phyloP scores from a whole-genome alignment of 2,329 filamentous ascomycete species.

The Phaeosphaeriaceae sp. region DNA sequence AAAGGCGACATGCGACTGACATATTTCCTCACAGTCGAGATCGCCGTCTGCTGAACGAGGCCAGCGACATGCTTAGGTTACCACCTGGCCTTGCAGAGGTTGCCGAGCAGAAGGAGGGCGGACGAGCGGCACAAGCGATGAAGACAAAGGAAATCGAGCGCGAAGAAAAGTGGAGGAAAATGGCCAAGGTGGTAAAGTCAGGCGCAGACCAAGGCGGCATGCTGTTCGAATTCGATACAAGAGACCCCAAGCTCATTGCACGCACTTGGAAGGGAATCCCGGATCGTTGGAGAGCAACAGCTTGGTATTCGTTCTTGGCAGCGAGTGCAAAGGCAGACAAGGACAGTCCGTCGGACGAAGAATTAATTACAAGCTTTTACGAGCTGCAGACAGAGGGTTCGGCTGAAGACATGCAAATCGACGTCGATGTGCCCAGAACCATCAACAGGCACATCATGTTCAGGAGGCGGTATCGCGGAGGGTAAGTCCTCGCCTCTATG shows the following conservation, averaged over 20 bases:
- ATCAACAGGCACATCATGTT: constrained; percentile 99
- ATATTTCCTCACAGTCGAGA: constrained; percentile 61
- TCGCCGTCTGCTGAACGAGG: constrained; percentile 64
- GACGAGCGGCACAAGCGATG: constrained; percentile 55
- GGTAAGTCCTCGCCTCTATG: constrained; percentile 47
- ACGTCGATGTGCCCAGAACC: constrained; percentile 93
- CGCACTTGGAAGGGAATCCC: constrained; percentile 98
- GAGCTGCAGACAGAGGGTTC: constrained; percentile 76
- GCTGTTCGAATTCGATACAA: constrained; percentile 80
- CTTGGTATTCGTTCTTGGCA: constrained; percentile 92
- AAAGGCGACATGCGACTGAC: constrained; percentile 59
- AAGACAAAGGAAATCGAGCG: constrained; percentile 67
- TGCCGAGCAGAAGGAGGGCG: constrained; percentile 53
- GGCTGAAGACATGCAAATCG: constrained; percentile 94
- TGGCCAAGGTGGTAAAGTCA: constrained; percentile 61
- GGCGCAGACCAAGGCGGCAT: constrained; percentile 65
- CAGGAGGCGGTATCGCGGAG: constrained; percentile 85
- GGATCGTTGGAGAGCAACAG: constrained; percentile 89
- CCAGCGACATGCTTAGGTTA: constrained; percentile 69
- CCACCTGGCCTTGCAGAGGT: constrained; percentile 60
- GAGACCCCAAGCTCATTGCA: constrained; percentile 79
- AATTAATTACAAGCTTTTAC: constrained; percentile 75
- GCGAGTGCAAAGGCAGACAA: constrained; percentile 73
- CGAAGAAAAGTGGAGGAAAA: constrained; percentile 72
- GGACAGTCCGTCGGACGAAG: constrained; percentile 70